Evolutionary conservation across 2,329 filamentous ascomycete genomes (phyloP), one percentile per base, ranked within the genome.

Genomic region (Pyrenophora graminea): DNA sequence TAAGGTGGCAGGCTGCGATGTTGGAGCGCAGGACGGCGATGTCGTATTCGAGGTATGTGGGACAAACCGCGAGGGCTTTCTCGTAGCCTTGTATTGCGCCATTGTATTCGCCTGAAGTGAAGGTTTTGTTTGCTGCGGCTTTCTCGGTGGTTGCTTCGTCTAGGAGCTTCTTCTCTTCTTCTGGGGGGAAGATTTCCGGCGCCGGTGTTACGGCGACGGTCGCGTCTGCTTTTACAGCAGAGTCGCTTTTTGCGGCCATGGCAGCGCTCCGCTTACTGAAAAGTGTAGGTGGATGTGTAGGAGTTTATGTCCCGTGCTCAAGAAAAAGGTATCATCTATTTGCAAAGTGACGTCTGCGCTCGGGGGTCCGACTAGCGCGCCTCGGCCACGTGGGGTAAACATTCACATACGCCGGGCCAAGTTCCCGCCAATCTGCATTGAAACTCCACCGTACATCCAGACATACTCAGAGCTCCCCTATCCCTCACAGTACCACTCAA

Each of bases 1-100:
- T 95, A 47, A 97, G 73, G 64, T 96, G 85, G 69, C 91, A 96
- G 8, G 92, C 93, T 1, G 93, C 84, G 59, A 97, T 87, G 76
- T 97, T 97, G 70, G 89, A 91, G 52, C 87, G 85, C 5, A 97
- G 80, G 8, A 97, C 90, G 21, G 92, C 91, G 56, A 93, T 80
- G 62, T 96, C 91, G 75, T 90, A 96, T 70, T 93, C 86, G 21
- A 96, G 83, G 70, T 96, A 95, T 58, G 85, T 86, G 2, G 93
- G 93, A 65, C 90, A 92, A 6, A 86, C 82, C 10, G 85, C 80
- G 3, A 95, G 79, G 18, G 94, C 92, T 59, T 88, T 84, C 65
- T 91, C 87, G 75, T 97, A 97, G 54, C 83, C 87, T 60, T 86
- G 83, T 56, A 97, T 87, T 34, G 93, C 93, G 56, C 87, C 85